Conservation (phyloP, 2,329 filamentous ascomycete species). For the Alternaria conjuncta region DNA sequence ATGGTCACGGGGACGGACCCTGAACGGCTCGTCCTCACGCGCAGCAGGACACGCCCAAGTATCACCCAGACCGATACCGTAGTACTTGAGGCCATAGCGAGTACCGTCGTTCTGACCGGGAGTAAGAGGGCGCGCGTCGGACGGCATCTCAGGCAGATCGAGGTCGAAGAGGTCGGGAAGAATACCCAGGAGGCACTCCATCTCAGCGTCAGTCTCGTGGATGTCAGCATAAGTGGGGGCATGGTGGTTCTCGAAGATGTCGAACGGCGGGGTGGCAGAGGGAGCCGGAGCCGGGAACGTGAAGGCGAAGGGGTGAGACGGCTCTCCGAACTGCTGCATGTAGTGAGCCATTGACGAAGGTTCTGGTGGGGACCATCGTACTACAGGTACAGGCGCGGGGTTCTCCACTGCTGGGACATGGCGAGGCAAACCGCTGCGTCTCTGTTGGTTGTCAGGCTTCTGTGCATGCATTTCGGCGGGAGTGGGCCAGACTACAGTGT, state of each 20-base stretch:
- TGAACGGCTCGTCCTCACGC: slow-evolving; percentile 6
- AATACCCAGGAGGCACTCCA: slow-evolving; percentile 6
- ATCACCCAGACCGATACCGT: slow-evolving; percentile 19
- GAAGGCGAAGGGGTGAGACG: neutral
- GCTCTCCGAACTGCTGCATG: neutral
- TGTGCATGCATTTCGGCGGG: slow-evolving; percentile 22
- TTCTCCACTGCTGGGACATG: neutral
- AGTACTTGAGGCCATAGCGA: slow-evolving; percentile 24
- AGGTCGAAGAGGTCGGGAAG: slow-evolving; percentile 17
- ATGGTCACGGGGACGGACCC: slow-evolving; percentile 22
- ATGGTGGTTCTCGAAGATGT: slow-evolving; percentile 9
- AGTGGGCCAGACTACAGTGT: slow-evolving; percentile 20
- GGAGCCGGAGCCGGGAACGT: neutral
- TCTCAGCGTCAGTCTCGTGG: slow-evolving; percentile 15
- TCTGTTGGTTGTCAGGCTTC: neutral
- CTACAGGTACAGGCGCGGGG: neutral
- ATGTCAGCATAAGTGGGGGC: slow-evolving; percentile 17
- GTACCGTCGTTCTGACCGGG: slow-evolving; percentile 22
- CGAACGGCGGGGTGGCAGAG: neutral
- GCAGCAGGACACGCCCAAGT: slow-evolving; percentile 18
- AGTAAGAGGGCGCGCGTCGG: slow-evolving; percentile 22
- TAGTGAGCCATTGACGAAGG: neutral
- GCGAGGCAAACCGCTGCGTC: neutral
- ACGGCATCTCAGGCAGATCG: slow-evolving; percentile 3
- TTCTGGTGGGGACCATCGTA: neutral